Evolutionary conservation across 257 asterid species (phyloP).

Genomic region (Phtheirospermum japonicum): DNA sequence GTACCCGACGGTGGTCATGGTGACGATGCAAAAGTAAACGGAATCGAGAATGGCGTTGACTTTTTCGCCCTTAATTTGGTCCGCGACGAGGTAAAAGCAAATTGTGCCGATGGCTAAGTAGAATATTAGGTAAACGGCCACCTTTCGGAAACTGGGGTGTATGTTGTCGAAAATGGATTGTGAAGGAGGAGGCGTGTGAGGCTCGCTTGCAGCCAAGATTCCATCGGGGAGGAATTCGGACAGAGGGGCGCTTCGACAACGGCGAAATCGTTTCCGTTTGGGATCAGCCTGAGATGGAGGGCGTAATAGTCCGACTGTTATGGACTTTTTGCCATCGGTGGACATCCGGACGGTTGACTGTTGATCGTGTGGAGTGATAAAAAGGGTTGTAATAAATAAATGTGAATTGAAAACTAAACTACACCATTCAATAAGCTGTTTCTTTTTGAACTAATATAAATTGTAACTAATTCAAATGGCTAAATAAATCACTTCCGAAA

Average conservation of each 20-base stretch:
- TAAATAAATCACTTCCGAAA: no score
- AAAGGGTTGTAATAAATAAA: no score
- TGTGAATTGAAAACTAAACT: no score
- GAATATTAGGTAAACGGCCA: slow-evolving; percentile 41
- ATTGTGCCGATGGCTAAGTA: slow-evolving; percentile 58
- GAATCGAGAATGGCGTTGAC: slow-evolving; percentile 68
- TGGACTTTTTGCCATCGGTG: slow-evolving; percentile 29
- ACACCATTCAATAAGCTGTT: no score
- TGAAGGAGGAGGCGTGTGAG: slow-evolving; percentile 27
- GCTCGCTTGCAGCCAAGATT: slow-evolving; percentile 29
- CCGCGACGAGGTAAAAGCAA: slow-evolving; percentile 60
- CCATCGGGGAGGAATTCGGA: slow-evolving; percentile 48
- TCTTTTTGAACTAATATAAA: no score
- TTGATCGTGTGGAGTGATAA: no score
- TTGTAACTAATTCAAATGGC: no score
- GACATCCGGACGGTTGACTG: slow-evolving; percentile 32
- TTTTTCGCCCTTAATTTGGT: slow-evolving; percentile 63
- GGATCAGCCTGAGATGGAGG: slow-evolving; percentile 28
- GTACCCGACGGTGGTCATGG: slow-evolving; percentile 96
- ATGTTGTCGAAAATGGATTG: slow-evolving; percentile 39
- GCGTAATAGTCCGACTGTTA: slow-evolving; percentile 32
- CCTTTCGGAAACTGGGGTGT: slow-evolving; percentile 54
- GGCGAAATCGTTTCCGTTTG: slow-evolving; percentile 52
- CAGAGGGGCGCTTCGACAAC: slow-evolving; percentile 76
- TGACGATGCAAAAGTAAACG: slow-evolving; percentile 84